Evolutionary conservation across 495 filamentous ascomycete species (phyloP).

Genomic region (Penicillium riverlandense): DNA sequence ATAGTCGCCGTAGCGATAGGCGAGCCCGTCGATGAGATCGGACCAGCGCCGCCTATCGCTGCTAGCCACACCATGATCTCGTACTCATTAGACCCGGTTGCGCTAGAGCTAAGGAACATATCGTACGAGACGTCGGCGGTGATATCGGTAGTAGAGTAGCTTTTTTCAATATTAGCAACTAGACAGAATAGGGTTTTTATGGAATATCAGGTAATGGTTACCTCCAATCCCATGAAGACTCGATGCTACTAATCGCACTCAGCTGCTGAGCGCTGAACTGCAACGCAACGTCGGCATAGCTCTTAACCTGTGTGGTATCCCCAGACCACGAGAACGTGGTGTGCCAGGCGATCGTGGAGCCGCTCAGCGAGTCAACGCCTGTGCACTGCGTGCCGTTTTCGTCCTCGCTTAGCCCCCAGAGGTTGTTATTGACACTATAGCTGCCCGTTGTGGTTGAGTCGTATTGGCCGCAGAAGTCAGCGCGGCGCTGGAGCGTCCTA

Average conservation of each 20-base stretch:
- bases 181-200: background rate
- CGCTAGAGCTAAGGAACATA: constrained; percentile 48
- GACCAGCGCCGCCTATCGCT: constrained; percentile 53
- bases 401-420: constrained; percentile 40
- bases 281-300: constrained; percentile 48
- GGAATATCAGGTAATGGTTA: constrained; percentile 13
- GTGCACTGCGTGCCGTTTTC: constrained; percentile 52
- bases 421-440: constrained; percentile 49
- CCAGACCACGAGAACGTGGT: constrained; percentile 53
- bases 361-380: constrained; percentile 38
- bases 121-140: constrained; percentile 63
- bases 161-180: no score
- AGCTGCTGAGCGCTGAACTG: constrained; percentile 38
- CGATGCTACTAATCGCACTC: constrained; percentile 42
- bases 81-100: constrained; percentile 42
- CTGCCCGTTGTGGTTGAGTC: constrained; percentile 32
- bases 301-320: constrained; percentile 47
- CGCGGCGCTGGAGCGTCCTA: constrained; percentile 30
- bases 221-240: constrained; percentile 47
- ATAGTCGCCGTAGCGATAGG: constrained; percentile 47
- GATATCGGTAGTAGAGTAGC: constrained; percentile 47
- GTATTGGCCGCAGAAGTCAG: constrained; percentile 46
- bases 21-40: constrained; percentile 51
- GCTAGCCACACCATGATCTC: constrained; percentile 71
- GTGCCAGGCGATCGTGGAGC: constrained; percentile 45